Base-by-base conservation (phyloP, 805 yeast genomes). In the Torulaspora indica region DNA sequence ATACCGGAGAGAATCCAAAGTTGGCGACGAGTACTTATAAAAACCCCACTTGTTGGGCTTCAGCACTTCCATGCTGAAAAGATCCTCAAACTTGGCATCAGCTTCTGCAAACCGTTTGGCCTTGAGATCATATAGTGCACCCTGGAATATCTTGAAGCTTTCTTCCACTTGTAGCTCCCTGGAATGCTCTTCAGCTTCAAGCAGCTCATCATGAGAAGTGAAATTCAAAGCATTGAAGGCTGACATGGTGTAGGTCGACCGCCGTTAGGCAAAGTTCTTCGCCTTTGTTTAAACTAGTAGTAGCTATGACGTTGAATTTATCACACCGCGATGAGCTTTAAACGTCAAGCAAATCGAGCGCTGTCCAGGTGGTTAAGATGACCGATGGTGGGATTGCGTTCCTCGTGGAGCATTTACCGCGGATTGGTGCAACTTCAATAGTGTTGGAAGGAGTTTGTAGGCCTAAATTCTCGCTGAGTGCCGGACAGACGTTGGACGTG, bases 101-200 rank as follows among this genome's bases (percentile, higher is more conserved):
- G 97, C 82, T 3, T 67, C 71, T 0, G 63, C 64, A 47, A 71
- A 74, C 2, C 76, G 57, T 2, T 67, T 64, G 1, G 67, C 61
- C 49, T 80, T 78, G 52, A 93, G 91, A 8, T 67, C 67, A 8
- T 66, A 62, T 35, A 93, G 68, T 0, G 96, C 96, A 15, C 66
- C 64, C 54, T 87, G 87, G 59, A 84, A 88, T 9, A 81, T 66
- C 52, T 78, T 79, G 61, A 84, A 82, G 3, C 95, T 93, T 57
- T 85, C 85, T 62, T 93, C 98, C 15, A 78, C 77, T 56, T 91
- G 97, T 18, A 91, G 70, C 60, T 93, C 99, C 38, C 96, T 71
- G 1, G 97, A 84, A 57, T 89, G 95, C 51, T 88, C 91, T 51
- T 90, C 96, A 27, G 82, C 84, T 51, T 86, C 91, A 28, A 77